phyloP scores from a whole-genome alignment of 75 land plant species.

The Cupressus sempervirens region DNA sequence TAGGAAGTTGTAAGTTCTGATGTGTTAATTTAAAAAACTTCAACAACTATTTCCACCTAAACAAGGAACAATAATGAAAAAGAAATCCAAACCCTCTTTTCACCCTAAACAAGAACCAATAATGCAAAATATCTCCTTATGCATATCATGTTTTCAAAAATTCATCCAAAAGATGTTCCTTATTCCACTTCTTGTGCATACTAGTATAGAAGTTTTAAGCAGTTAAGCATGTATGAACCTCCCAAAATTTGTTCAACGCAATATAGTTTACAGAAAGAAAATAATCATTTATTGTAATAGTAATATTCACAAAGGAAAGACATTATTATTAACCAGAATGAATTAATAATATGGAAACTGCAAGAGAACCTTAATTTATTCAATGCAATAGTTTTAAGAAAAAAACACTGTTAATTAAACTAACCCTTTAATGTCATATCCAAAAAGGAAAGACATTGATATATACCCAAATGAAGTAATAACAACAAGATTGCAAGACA shows the following conservation, averaged over 20 bases:
- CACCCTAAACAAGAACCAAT: background rate
- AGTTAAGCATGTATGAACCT: background rate
- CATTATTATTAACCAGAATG: background rate
- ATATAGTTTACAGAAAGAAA: background rate
- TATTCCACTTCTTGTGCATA: background rate
- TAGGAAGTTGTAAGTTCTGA: too few relatives aligned
- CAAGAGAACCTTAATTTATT: background rate
- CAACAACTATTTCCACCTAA: too few relatives aligned
- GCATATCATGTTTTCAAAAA: background rate
- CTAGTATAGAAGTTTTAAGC: background rate
- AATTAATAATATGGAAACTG: background rate
- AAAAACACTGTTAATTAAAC: background rate
- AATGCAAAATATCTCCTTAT: background rate
- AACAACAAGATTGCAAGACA: background rate
- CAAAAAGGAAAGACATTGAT: background rate
- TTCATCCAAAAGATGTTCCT: background rate
- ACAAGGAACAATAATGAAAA: too few relatives aligned
- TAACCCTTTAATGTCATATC: background rate
- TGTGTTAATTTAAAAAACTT: too few relatives aligned
- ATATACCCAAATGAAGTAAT: background rate
- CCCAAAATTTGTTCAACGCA: background rate
- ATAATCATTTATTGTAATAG: background rate
- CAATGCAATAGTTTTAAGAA: background rate
- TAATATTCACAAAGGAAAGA: background rate
- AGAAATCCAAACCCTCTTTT: background rate